phyloP scores from a whole-genome alignment of 352 stramenopile genomes.

The Phytopythium kandeliae region DNA sequence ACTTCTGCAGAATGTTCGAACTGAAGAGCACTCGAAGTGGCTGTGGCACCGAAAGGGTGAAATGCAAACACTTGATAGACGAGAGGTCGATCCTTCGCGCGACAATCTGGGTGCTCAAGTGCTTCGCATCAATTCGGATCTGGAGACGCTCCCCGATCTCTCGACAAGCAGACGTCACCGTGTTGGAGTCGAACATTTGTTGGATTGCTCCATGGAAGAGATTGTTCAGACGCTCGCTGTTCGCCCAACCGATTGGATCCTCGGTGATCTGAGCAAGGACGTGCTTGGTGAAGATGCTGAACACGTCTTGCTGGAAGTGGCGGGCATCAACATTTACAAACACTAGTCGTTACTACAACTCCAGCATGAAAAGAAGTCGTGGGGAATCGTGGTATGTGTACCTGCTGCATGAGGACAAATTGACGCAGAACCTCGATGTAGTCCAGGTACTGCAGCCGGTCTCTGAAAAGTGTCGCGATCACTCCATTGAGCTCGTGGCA shows the following conservation, averaged over 20 bases:
- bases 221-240: slow-evolving; percentile 45
- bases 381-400: too few relatives aligned
- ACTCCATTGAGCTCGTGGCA: slow-evolving; percentile 38
- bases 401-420: slow-evolving; percentile 76
- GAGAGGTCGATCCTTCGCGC: slow-evolving; percentile 41
- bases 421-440: slow-evolving; percentile 45
- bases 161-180: slow-evolving; percentile 24
- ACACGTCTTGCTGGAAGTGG: slow-evolving; percentile 66
- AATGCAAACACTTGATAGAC: slow-evolving; percentile 52
- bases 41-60: slow-evolving; percentile 39
- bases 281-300: slow-evolving; percentile 34
- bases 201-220: slow-evolving; percentile 53
- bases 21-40: slow-evolving; percentile 63
- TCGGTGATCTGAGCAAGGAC: slow-evolving; percentile 47
- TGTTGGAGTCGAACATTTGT: slow-evolving; percentile 35
- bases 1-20: slow-evolving; percentile 49
- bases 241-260: slow-evolving; percentile 51
- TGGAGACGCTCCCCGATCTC: slow-evolving; percentile 38
- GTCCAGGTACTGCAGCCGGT: slow-evolving; percentile 40
- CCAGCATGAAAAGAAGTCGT: too few relatives aligned
- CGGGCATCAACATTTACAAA: not conserved
- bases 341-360: too few relatives aligned
- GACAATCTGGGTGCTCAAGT: slow-evolving; percentile 28
- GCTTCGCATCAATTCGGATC: slow-evolving; percentile 42
- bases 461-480: slow-evolving; percentile 48